A percentile compares a stretch with the other conserved stretches of the same genome.
Evolutionary conservation across 805 yeast genomes (phyloP).

Genomic region (Isabelozyma gotoi): DNA sequence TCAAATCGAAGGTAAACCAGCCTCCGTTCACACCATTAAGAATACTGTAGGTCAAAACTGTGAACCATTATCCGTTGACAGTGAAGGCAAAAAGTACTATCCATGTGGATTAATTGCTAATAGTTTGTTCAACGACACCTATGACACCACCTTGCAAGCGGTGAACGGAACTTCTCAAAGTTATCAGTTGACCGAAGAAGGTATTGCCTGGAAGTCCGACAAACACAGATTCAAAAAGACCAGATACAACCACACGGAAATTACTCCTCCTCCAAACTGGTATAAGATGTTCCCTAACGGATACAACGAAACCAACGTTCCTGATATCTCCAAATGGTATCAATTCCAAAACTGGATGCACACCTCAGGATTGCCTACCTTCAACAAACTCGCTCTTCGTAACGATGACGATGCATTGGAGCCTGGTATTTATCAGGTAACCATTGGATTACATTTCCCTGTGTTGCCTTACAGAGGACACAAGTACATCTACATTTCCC

Average conservation of each 20-base stretch:
- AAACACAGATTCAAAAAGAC: conserved; percentile 42
- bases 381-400: conserved; percentile 53
- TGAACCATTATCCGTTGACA: conserved; percentile 36
- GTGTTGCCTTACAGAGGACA: conserved; percentile 66
- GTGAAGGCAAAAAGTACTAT: conserved; percentile 54
- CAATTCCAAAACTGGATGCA: conserved; percentile 50
- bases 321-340: conserved; percentile 43
- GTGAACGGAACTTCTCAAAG: conserved; percentile 36
- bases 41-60: conserved; percentile 46
- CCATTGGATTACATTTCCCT: conserved; percentile 77
- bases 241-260: conserved; percentile 32
- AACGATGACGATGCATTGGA: conserved; percentile 55
- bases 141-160: conserved; percentile 25
- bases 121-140: conserved; percentile 77
- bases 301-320: conserved; percentile 42
- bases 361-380: conserved; percentile 41
- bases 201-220: conserved; percentile 43
- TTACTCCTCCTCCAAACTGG: conserved; percentile 49
- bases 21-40: conserved; percentile 31
- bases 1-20: conserved; percentile 41
- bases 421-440: conserved; percentile 62
- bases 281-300: conserved; percentile 42
- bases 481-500: conserved; percentile 65
- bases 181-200: conserved; percentile 35
- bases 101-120: conserved; percentile 88